Base-by-base conservation (phyloP, 1,284 basidiomycete genomes). In the Ganoderma sinense region DNA sequence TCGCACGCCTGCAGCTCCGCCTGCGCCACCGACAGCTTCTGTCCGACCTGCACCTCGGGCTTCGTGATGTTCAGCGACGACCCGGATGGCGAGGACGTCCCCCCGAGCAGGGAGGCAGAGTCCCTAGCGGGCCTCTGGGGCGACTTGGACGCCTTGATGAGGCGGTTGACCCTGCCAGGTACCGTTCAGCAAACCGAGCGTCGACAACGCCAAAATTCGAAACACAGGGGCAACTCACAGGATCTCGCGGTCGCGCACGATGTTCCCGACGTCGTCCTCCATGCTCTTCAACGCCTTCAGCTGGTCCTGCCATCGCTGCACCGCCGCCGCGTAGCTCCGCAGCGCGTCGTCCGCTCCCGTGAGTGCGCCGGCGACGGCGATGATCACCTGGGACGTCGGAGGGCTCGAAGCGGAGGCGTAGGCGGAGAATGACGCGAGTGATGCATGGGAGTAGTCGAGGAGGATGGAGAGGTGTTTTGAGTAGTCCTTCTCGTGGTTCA, bases 1-100 rank as follows among this genome's bases (percentile, higher is more conserved):
- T 94, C 92, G 78, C 93, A 95, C 10, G 91, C 93, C 73, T 94
- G 91, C 20, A 94, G 82, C 72, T 94, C 91, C 0, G 89, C 82
- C 73, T 94, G 93, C 0, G 92, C 92, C 2, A 86, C 79, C 0
- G 84, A 83, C 13, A 94, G 84, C 77, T 92, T 94, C 31, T 81
- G 75, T 14, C 82, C 75, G 5, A 81, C 68, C 2, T 76, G 33
- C 77, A 82, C 53, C 79, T 79, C 63, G 76, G 82, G 45, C 76
- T 82, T 71, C 75, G 78, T 48, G 79, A 84, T 20, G 78, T 80
- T 78, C 68, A 85, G 68, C 66, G 80, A 68, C 66, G 85, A 83
- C 0, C 83, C 74, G 0, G 78, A 75, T 76, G 73, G 75, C 68
- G 77, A 73, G 69, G 59, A 40, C 14, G 36, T 33, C 10, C 76